Evolutionary conservation across 176 grass and related monocot genomes (phyloP).

Genomic region (Cenchrus fungigraminus): DNA sequence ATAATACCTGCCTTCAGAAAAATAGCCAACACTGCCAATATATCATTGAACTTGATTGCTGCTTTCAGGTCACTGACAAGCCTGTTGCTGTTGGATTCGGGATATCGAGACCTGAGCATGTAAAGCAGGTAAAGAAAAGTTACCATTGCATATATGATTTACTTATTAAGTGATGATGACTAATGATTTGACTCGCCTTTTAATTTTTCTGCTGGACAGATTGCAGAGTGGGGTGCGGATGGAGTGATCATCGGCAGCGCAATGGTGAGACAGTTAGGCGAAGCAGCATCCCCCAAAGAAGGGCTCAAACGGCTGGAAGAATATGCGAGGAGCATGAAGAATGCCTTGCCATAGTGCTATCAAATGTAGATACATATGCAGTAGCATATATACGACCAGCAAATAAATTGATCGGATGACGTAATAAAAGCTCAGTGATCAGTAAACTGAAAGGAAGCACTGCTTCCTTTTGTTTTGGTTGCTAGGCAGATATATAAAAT

Average conservation of each 20-base stretch:
- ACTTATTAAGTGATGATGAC: accelerated
- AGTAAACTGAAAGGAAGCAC: not conserved
- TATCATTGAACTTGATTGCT: not conserved
- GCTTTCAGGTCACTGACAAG: conserved; percentile 52
- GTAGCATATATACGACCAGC: not conserved
- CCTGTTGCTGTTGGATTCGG: conserved; percentile 91
- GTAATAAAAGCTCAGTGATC: not conserved
- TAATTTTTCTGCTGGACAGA: not conserved
- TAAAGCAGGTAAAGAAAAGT: conserved; percentile 56
- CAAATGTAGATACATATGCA: not conserved
- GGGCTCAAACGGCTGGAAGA: conserved; percentile 58
- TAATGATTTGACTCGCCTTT: not conserved
- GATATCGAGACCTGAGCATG: conserved; percentile 73
- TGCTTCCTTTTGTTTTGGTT: not conserved
- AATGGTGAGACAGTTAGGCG: conserved; percentile 78
- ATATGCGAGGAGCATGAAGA: conserved; percentile 61
- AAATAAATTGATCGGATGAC: not conserved
- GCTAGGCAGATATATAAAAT: no score
- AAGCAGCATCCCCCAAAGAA: conserved; percentile 66
- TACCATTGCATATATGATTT: not conserved
- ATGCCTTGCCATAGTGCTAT: conserved; percentile 40
- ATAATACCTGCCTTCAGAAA: not conserved
- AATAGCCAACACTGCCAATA: not conserved
- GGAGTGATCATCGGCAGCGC: conserved; percentile 80
- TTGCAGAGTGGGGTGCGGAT: conserved; percentile 79